phyloP scores from a whole-genome alignment of 192 early-diverging fungal species.

The Diversispora epigaea region DNA sequence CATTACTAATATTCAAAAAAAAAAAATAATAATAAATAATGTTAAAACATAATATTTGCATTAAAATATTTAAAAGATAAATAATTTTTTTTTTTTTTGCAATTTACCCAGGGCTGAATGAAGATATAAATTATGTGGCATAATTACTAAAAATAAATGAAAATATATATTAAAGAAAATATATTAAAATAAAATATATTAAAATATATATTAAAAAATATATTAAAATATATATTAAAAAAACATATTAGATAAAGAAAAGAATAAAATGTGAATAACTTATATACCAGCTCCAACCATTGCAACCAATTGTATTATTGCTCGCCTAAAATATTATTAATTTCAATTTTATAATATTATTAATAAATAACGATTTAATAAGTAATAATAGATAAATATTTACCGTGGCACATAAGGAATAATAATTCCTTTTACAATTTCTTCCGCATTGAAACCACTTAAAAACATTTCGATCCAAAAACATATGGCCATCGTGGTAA shows the following conservation, averaged over 20 bases:
- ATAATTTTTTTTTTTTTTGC: not conserved
- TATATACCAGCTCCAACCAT: slow-evolving; percentile 55
- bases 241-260: not conserved
- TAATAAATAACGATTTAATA: too few relatives aligned
- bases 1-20: slow-evolving; percentile 4
- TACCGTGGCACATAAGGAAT: too few relatives aligned
- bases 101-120: slow-evolving; percentile 53
- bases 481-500: slow-evolving; percentile 71
- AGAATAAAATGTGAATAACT: too few relatives aligned
- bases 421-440: slow-evolving; percentile 47
- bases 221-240: too few relatives aligned
- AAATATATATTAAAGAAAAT: not conserved
- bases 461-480: slow-evolving; percentile 69
- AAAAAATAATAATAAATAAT: not conserved
- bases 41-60: slow-evolving; percentile 42
- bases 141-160: slow-evolving; percentile 49
- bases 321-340: slow-evolving; percentile 22
- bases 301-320: slow-evolving; percentile 65
- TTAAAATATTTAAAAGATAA: not conserved
- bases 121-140: slow-evolving; percentile 91
- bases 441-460: slow-evolving; percentile 48
- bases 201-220: not conserved
- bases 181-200: too few relatives aligned
- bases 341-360: too few relatives aligned
- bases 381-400: too few relatives aligned